Percentiles rank a stretch among this genome's conserved stretches.
These are phyloP conservation scores for Dendrobium chrysotoxum DNA, from an alignment of 106 monocot species.

Conservation along the genomic window DNA sequence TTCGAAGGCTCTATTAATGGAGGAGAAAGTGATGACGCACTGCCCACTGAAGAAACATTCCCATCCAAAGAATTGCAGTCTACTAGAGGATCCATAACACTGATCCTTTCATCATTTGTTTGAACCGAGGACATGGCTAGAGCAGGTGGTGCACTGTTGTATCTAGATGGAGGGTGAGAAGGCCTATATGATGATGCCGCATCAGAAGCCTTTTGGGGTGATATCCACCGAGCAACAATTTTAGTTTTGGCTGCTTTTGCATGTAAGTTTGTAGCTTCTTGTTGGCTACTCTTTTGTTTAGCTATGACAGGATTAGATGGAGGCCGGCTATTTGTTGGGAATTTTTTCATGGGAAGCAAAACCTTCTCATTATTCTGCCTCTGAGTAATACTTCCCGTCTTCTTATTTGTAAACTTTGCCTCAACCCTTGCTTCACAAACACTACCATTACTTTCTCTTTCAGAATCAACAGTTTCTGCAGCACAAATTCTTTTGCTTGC, in stretches of 20 bases:
- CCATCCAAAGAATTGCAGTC: neutral
- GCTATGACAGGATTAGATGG: conserved; percentile 14
- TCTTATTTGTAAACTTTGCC: conserved; percentile 24
- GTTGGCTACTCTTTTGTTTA: conserved; percentile 19
- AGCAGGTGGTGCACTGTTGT: conserved; percentile 78
- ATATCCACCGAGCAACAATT: conserved; percentile 61
- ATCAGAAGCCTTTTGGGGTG: conserved; percentile 56
- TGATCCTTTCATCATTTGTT: conserved; percentile 18
- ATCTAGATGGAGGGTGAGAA: conserved; percentile 80
- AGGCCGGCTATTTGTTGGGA: conserved; percentile 19
- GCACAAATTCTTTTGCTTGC: conserved; percentile 12
- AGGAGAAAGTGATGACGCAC: neutral
- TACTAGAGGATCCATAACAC: neutral
- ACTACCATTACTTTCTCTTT: conserved; percentile 15
- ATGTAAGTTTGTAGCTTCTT: conserved; percentile 19
- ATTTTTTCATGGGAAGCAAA: conserved; percentile 34
- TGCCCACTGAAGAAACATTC: conserved; percentile 7
- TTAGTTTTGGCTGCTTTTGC: conserved; percentile 32
- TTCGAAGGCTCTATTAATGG: neutral
- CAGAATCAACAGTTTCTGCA: conserved; percentile 8
- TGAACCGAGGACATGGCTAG: conserved; percentile 33
- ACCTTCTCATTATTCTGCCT: conserved; percentile 29
- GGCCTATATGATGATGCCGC: conserved; percentile 45
- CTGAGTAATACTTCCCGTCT: conserved; percentile 10
- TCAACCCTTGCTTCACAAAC: conserved; percentile 32